Base-by-base conservation (phyloP, 2,329 filamentous ascomycete species). In the Coniochaeta sp. region DNA sequence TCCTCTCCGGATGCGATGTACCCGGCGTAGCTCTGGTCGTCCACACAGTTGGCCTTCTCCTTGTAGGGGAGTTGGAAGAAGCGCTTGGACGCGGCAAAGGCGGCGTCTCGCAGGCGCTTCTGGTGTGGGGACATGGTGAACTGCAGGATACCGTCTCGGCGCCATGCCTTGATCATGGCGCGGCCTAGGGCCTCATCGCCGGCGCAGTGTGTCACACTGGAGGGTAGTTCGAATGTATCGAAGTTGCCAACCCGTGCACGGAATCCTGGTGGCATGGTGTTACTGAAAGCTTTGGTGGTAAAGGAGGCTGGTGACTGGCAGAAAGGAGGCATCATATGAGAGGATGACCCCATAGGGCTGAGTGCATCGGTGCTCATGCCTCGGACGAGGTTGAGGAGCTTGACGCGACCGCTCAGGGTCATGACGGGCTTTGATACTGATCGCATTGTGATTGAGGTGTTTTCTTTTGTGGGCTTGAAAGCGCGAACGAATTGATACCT, bases 1-100 rank as follows among this genome's bases (percentile, higher is more conserved):
- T 75, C 72, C 56, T 77, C 74, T 0, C 74, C 74, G 0, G 71
- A 75, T 22, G 73, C 75, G 47, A 77, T 70, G 56, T 77, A 77
- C 3, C 75, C 75, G 0, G 73, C 60, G 47, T 74, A 77, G 55
- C 71, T 76, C 54, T 68, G 65, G 13, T 63, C 62, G 55, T 78
- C 71, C 6, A 77, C 62, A 38, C 72, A 75, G 1, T 64, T 62
- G 2, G 65, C 64, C 53, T 78, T 78, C 51, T 71, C 60, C 1
- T 53, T 52, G 40, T 63, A 62, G 0, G 66, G 59, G 14, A 63
- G 65, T 7, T 47, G 32, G 54, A 76, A 76, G 61, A 75, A 76
- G 6, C 58, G 54, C 49, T 62, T 61, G 58, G 69, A 73, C 5
- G 66, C 65, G 0, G 57, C 54, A 22, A 67, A 64, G 27, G 73